Base-by-base conservation (phyloP, 78 protist genomes). In the Dictyostelium citrinum region DNA sequence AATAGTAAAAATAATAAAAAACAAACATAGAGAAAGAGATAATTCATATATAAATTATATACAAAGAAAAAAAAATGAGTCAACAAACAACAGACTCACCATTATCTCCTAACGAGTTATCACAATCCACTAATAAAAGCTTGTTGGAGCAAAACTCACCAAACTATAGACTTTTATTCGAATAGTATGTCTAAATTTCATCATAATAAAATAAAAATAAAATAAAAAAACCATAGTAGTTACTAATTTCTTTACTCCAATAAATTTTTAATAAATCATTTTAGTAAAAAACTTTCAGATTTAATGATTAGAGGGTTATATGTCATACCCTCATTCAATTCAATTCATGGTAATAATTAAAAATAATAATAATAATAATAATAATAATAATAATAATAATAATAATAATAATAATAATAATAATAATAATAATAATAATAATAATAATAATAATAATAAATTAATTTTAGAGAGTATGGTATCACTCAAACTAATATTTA, bases 251-350 rank as follows among this genome's bases (percentile, higher is more conserved):
- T 16, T 39, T 24, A 0, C n/a, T 37, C 14, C 55, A 37, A 3
- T 4, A 49, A 12, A 49, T 2, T 11, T 31, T 14, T 29, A 43
- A 11, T 2, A 7, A 9, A 6, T n/a, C n/a, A 24, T 33, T 78
- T 2, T 79, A 86, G 92, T 64, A 51, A 86, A 41, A 86, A 86
- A 43, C 43, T 86, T 61, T 41, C 70, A 77, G 92, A 86, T 14
- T 22, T 86, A 86, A 29, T 41, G 29, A 58, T 86, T 17, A 39
- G 84, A 46, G 92, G 92, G 16, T 29, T 86, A 43, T 86, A 86
- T 77, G 92, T 86, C 5, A 86, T 86, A 31, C 92, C 92, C 9
- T 86, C 92, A 11, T 64, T 77, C 24, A 86, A 75, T 45, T 86
- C 92, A 31, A 77, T 86, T 20, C 70, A 60, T 86, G 77, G 77